Evolutionary conservation across 495 filamentous ascomycete species (phyloP).

Genomic region (Penicillium chermesinum): DNA sequence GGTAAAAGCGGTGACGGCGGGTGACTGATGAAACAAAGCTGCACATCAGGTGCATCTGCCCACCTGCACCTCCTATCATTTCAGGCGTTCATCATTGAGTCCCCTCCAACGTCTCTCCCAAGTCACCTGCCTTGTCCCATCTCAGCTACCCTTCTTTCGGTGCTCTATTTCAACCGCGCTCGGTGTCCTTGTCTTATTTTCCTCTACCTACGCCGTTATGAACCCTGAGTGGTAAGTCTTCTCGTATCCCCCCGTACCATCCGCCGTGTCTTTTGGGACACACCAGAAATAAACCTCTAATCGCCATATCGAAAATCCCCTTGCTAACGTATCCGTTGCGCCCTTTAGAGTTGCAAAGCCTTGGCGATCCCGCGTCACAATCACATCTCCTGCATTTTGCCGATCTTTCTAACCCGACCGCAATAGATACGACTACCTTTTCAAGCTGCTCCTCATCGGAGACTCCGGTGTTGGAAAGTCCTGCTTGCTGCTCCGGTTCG

Average conservation of each 20-base stretch:
- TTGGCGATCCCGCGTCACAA: slow-evolving; percentile 1
- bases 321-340: not conserved
- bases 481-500: slow-evolving; percentile 93
- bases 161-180: slow-evolving; percentile 10
- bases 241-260: too few species aligned
- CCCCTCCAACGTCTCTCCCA: slow-evolving; percentile 14
- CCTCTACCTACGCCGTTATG: slow-evolving; percentile 46
- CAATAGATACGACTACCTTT: slow-evolving; percentile 97
- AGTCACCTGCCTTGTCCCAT: slow-evolving; percentile 11
- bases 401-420: slow-evolving; percentile 25
- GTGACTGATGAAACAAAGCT: slow-evolving; percentile 24
- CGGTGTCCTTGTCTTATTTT: not conserved
- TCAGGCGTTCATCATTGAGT: slow-evolving; percentile 28
- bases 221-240: slow-evolving; percentile 88
- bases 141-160: slow-evolving; percentile 3
- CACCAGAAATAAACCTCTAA: too few species aligned
- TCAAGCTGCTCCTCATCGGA: slow-evolving; percentile 99
- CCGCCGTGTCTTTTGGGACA: too few species aligned
- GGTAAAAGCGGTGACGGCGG: slow-evolving; percentile 15
- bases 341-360: slow-evolving; percentile 18
- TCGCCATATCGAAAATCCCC: not conserved
- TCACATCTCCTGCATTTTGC: slow-evolving; percentile 6
- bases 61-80: slow-evolving; percentile 35
- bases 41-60: slow-evolving; percentile 28
- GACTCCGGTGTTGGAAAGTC: slow-evolving; percentile 99